Base-by-base conservation (phyloP, 2,329 filamentous ascomycete species). In the Cadophora luteo-olivacea region DNA sequence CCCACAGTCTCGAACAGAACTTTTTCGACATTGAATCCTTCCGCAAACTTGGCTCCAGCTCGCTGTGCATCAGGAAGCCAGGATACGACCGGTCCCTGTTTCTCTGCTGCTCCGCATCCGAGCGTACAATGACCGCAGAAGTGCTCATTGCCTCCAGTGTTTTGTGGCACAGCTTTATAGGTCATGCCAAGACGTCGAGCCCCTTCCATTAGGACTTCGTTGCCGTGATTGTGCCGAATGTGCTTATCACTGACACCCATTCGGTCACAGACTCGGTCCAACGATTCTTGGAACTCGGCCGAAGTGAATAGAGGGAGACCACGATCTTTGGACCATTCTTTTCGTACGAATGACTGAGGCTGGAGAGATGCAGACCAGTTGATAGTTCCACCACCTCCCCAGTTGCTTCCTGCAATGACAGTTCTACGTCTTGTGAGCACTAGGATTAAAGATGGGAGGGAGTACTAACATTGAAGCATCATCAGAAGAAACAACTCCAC, bases 301-400 rank as follows among this genome's bases (percentile, higher is more conserved):
- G 89, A 89, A 0, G 86, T 88, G 78, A 97, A 96, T 73, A 96
- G 90, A 0, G 86, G 84, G 33, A 97, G 81, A 0, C 89, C 89
- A 8, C 80, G 74, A 51, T 82, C 78, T 51, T 61, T 61, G 1
- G 71, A 73, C 73, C 72, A 74, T 48, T 65, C 64, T 9, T 69
- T 54, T 16, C 67, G 64, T 1, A 69, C 67, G 24, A 66, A 66
- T 33, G 57, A 66, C 77, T 95, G 92, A 0, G 92, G 91, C 75
- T 85, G 83, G 60, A 89, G 81, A 62, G 82, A 82, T 9, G 87
- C 87, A 75, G 85, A 91, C 94, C 94, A 97, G 79, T 97, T 97
- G 74, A 97, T 81, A 0, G 92, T 93, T 6, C 94, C 94, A 66
- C 94, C 94, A 52, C 94, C 94, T 36, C 94, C 94, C 88, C 91